These are phyloP conservation scores for Aspergillus sclerotiicarbonarius DNA, from an alignment of 495 filamentous ascomycete species.

Conservation along the genomic window DNA sequence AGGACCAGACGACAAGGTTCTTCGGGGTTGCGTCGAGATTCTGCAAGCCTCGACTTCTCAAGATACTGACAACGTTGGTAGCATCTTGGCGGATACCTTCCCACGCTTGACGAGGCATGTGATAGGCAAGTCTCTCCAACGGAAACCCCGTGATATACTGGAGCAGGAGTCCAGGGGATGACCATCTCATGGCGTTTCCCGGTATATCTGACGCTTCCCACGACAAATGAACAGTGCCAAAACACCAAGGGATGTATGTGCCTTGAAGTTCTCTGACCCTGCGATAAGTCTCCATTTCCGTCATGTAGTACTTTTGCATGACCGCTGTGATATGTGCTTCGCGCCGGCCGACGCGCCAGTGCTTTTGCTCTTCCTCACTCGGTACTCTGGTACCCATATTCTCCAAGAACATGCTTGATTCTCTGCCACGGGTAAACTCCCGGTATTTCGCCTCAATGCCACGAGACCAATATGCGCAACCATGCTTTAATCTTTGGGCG, in stretches of 20 bases:
- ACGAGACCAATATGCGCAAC: constrained; percentile 12
- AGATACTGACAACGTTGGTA: constrained; percentile 18
- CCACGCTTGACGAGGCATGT: constrained; percentile 21
- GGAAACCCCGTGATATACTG: constrained; percentile 27
- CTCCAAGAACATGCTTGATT: neutral
- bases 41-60: constrained; percentile 25
- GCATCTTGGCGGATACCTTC: constrained; percentile 27
- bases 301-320: constrained; percentile 14
- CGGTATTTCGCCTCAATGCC: constrained; percentile 20
- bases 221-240: constrained; percentile 12
- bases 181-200: neutral
- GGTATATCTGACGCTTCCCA: neutral
- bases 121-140: constrained; percentile 20
- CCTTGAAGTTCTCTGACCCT: constrained; percentile 22
- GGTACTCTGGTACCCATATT: neutral
- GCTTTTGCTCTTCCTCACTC: constrained; percentile 4
- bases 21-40: constrained; percentile 27
- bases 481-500: constrained; percentile 7
- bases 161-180: constrained; percentile 20
- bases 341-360: constrained; percentile 21
- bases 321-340: constrained; percentile 21
- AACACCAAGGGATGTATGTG: constrained; percentile 13
- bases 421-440: constrained; percentile 20
- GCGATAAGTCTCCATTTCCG: constrained; percentile 20
- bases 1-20: constrained; percentile 28